Evolutionary conservation across 352 stramenopile species (phyloP).

Genomic region (Phytopythium boreale): DNA sequence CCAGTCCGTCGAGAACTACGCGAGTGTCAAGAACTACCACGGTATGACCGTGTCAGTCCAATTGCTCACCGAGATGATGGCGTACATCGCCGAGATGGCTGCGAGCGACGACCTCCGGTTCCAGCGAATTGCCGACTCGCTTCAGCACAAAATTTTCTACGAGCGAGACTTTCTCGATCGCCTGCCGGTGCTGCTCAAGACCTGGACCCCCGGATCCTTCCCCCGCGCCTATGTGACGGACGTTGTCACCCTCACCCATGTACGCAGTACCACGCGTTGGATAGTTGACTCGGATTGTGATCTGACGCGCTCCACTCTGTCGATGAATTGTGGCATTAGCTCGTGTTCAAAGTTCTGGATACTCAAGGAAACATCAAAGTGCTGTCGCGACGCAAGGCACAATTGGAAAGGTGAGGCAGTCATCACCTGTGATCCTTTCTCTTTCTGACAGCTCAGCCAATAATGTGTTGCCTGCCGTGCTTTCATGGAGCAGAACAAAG

Average conservation of each 20-base stretch:
- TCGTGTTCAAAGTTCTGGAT: slow-evolving; percentile 87
- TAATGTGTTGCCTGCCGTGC: background rate
- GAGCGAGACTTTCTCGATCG: slow-evolving; percentile 86
- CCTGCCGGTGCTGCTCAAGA: slow-evolving; percentile 75
- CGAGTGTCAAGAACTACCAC: slow-evolving; percentile 73
- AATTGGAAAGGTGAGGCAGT: slow-evolving; percentile 41
- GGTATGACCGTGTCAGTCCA: slow-evolving; percentile 82
- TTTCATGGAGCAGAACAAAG: slow-evolving; percentile 26
- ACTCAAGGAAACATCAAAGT: slow-evolving; percentile 85
- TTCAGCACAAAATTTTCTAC: slow-evolving; percentile 89
- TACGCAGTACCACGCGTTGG: slow-evolving; percentile 20
- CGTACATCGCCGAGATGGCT: slow-evolving; percentile 71
- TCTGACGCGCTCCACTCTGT: background rate
- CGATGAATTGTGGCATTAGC: slow-evolving; percentile 21
- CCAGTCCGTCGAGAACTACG: slow-evolving; percentile 86
- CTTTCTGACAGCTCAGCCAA: background rate
- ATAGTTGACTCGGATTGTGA: background rate
- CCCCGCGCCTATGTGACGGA: slow-evolving; percentile 65
- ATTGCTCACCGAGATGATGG: slow-evolving; percentile 82
- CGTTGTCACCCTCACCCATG: slow-evolving; percentile 85
- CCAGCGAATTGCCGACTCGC: slow-evolving; percentile 75
- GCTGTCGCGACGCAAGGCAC: slow-evolving; percentile 64
- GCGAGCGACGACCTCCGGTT: slow-evolving; percentile 73
- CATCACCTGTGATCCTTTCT: background rate
- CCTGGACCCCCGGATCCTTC: slow-evolving; percentile 69